Base-by-base conservation (phyloP, 805 yeast genomes). In the Teunomyces gatunensis region DNA sequence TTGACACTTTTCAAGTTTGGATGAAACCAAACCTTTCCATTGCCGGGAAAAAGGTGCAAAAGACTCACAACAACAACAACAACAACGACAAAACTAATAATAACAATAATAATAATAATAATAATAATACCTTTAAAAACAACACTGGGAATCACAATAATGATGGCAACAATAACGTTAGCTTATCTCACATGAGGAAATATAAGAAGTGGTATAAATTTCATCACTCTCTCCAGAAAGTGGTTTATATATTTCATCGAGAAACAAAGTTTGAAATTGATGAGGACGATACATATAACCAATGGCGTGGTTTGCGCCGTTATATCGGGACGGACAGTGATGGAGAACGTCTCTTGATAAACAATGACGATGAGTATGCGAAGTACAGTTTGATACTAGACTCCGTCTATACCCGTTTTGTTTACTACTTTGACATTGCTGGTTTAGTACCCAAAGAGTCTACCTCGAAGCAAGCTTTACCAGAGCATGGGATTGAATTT, bases 221-320 rank as follows among this genome's bases (percentile, higher is more conserved):
- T 49, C 51, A 34, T 45, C 55, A 20, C 28, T 37, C 42, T n/a
- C 51, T 28, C 39, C 50, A 28, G 17, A 45, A 10, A 11, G 15
- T 48, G n/a, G 20, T 25, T 5, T 21, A 21, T 15, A 27, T 39
- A 7, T 9, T 29, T 27, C 21, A 23, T n/a, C 39, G 45, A 9
- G 39, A 54, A 9, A 39, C 49, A 17, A 48, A 42, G 18, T 13
- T 43, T 18, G 34, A 32, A 25, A 6, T 25, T 23, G 21, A 45
- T 36, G 46, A 48, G 34, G 44, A 45, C 13, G 36, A 28, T 12
- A 17, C 20, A 13, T 47, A 46, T 11, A 47, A 54, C 13, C 70
- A 70, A 47, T 92, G 98, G 98, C 77, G 71, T 51, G 98, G 98
- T 1, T 66, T 92, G 21, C 71, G 80, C 11, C 75, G 94, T 32